Conservation (phyloP, 192 early-diverging fungal species). For the Coemansia biformis region DNA sequence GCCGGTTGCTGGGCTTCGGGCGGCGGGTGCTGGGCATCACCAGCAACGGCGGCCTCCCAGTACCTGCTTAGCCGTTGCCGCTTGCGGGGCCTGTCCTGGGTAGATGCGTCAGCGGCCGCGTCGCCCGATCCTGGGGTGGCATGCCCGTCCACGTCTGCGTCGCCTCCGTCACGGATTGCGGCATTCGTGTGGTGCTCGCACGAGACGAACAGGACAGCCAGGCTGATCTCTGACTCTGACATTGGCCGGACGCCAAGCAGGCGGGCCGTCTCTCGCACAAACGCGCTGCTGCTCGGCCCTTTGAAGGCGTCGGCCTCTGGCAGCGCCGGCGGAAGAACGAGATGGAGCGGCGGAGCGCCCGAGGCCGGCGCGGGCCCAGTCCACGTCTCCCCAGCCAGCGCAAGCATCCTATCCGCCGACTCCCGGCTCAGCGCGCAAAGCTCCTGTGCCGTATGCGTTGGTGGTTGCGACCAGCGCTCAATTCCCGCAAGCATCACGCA, state of each 20-base stretch:
- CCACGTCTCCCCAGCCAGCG: background rate
- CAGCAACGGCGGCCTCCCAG: constrained; percentile 13
- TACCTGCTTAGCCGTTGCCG: constrained; percentile 11
- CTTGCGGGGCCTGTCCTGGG: constrained; percentile 9
- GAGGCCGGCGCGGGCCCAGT: background rate
- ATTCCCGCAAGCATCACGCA: background rate
- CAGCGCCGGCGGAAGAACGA: constrained; percentile 13
- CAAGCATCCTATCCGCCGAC: constrained; percentile 1
- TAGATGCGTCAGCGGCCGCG: too few relatives aligned
- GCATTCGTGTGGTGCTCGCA: constrained; percentile 26
- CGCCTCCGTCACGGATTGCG: background rate
- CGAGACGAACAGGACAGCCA: constrained; percentile 28
- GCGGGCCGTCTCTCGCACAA: constrained; percentile 9
- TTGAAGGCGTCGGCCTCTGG: background rate
- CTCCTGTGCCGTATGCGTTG: background rate
- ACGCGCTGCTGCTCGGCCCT: background rate
- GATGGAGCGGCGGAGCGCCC: background rate
- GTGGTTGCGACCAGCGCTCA: background rate
- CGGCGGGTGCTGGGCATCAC: background rate
- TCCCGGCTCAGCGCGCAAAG: background rate
- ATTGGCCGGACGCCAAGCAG: constrained; percentile 13
- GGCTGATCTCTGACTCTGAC: constrained; percentile 37
- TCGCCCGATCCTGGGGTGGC: too few relatives aligned
- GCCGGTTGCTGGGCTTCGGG: background rate
- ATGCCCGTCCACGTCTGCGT: background rate